Base-by-base conservation (phyloP, 495 filamentous ascomycete species). In the Hypoxylon cercidicola region DNA sequence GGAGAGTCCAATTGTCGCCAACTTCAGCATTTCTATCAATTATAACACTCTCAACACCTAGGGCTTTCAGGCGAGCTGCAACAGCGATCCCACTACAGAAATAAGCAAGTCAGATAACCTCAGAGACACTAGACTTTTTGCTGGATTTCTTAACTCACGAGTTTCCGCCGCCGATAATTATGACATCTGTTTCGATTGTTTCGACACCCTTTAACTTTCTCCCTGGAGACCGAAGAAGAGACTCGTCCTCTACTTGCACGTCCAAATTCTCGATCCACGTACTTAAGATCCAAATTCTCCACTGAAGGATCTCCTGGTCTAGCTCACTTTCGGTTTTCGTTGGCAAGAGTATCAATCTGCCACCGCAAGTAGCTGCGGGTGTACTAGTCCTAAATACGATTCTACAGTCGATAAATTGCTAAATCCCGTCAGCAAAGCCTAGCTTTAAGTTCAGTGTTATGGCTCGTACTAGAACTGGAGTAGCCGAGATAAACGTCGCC, bases 101-200 rank as follows among this genome's bases (percentile, higher is more conserved):
- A 20, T 35, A 4, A 30, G 32, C 3, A 43, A 25, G 25, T 41
- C 6, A 48, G 44, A 12, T 25, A 4, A 15, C n/a, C 7, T 28
- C 23, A 32, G 11, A 9, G 8, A 37, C 11, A 4, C 13, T n/a
- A 37, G 34, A 12, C 16, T 41, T 16, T 16, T 41, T 4, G 19
- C n/a, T n/a, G n/a, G n/a, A n/a, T n/a, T n/a, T n/a, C n/a, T n/a
- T n/a, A n/a, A 53, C 68, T 71, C 60, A 75, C 74, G 73, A 52
- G 25, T 71, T 74, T 30, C 75, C 75, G 9, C 56, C 74, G 4
- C 75, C 74, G 20, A 78, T 61, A 51, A 78, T 74, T 9, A 76
- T 55, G 28, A 78, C 75, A 21, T 76, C 72, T 0, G 74, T 74
- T 18, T 72, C 64, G 7, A 72, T 35, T 12, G 55, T 48, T 12